Conservation (phyloP, 441 rosid species). For the Mallotus repandus region DNA sequence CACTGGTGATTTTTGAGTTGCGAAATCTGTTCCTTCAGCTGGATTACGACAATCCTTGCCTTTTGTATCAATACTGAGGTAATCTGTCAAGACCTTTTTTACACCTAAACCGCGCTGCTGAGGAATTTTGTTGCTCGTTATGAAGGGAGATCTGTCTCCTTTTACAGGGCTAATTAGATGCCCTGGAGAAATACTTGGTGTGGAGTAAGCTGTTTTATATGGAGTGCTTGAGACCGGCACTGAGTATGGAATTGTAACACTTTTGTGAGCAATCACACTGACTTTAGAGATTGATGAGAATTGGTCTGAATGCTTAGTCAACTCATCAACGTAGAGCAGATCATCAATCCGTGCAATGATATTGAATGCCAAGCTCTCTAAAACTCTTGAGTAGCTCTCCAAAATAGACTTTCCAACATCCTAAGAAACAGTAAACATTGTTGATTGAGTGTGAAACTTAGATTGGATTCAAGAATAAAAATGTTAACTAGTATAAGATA, state of each 20-base stretch:
- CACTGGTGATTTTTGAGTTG: conserved; percentile 30
- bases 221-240: conserved; percentile 55
- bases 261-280: conserved; percentile 47
- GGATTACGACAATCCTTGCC: conserved; percentile 39
- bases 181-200: conserved; percentile 73
- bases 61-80: conserved; percentile 45
- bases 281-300: conserved; percentile 51
- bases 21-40: conserved; percentile 29
- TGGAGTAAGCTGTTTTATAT: conserved; percentile 52
- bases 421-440: conserved; percentile 30
- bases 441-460: background rate
- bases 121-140: conserved; percentile 45
- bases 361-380: conserved; percentile 94
- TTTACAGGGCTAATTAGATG: conserved; percentile 44
- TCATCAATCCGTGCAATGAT: conserved; percentile 91
- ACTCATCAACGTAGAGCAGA: conserved; percentile 82
- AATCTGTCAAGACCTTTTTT: conserved; percentile 72
- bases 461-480: conserved; percentile 3
- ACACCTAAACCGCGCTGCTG: conserved; percentile 57
- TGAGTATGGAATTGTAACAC: conserved; percentile 46
- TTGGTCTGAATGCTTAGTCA: conserved; percentile 70
- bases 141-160: conserved; percentile 53
- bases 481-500: background rate
- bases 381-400: conserved; percentile 93
- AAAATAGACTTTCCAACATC: conserved; percentile 98